A percentile compares a stretch with the other conserved stretches of the same genome.
Conservation (phyloP, 2,329 filamentous ascomycete genomes). For the Fusarium haematococcum region DNA sequence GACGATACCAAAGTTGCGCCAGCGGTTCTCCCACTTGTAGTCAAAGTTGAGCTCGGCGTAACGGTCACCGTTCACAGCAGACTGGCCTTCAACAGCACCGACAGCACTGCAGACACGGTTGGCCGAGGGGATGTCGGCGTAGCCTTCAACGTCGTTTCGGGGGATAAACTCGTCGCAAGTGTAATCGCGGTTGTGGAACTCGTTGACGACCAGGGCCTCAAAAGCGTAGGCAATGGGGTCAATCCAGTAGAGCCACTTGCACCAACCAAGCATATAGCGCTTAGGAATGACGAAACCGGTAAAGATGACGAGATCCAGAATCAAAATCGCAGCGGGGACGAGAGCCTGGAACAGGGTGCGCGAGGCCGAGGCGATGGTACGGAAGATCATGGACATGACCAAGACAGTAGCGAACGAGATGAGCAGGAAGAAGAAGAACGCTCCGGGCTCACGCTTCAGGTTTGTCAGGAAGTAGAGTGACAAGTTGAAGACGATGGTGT, state of each 20-base stretch:
- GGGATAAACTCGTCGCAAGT: slow-evolving; percentile 62
- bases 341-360: slow-evolving; percentile 46
- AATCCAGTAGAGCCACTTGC: slow-evolving; percentile 85
- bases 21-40: slow-evolving; percentile 70
- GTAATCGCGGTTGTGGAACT: slow-evolving; percentile 77
- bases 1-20: slow-evolving; percentile 79
- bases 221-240: slow-evolving; percentile 85
- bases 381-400: slow-evolving; percentile 75
- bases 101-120: slow-evolving; percentile 60
- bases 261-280: slow-evolving; percentile 82
- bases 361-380: slow-evolving; percentile 46
- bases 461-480: slow-evolving; percentile 90
- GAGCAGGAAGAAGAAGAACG: slow-evolving; percentile 89
- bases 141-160: slow-evolving; percentile 38
- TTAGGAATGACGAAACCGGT: slow-evolving; percentile 77
- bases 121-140: slow-evolving; percentile 32
- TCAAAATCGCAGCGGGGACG: slow-evolving; percentile 45
- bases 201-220: slow-evolving; percentile 84
- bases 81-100: slow-evolving; percentile 59
- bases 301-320: slow-evolving; percentile 67
- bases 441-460: slow-evolving; percentile 76
- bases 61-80: slow-evolving; percentile 58
- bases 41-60: slow-evolving; percentile 59
- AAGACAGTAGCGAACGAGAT: slow-evolving; percentile 80
- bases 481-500: slow-evolving; percentile 81